These are phyloP conservation scores for Gossypium mustelinum DNA, from an alignment of 345 rosid species.

Conservation along the genomic window DNA sequence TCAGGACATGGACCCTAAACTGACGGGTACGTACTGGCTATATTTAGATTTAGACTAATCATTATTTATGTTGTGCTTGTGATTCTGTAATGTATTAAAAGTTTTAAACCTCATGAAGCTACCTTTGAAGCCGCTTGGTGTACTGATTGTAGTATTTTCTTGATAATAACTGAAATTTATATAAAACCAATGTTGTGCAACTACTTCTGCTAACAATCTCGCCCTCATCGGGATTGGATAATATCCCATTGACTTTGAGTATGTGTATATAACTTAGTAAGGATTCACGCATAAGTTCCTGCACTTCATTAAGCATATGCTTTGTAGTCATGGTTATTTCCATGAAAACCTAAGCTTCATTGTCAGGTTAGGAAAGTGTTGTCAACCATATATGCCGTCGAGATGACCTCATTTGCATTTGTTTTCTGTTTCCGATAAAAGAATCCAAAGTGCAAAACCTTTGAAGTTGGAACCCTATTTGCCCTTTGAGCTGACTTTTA, in stretches of 20 bases:
- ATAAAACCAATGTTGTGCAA: background rate
- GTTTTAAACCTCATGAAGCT: background rate
- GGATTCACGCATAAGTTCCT: background rate
- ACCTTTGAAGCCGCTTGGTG: background rate
- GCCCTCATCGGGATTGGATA: background rate
- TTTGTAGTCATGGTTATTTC: too few relatives aligned
- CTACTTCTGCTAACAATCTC: background rate
- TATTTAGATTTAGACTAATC: background rate
- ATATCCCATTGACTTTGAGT: background rate
- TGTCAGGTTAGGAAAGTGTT: too few relatives aligned
- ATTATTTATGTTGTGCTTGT: background rate
- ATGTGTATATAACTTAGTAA: background rate
- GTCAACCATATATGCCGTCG: background rate
- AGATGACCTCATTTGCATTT: background rate
- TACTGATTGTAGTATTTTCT: background rate
- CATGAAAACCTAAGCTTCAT: too few relatives aligned
- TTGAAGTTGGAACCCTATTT: background rate
- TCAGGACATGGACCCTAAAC: background rate
- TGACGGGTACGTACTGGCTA: constrained; percentile 14
- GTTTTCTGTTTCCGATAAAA: background rate
- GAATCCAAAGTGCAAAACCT: background rate
- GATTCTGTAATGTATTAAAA: background rate
- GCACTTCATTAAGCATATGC: background rate
- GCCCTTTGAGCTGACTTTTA: background rate
- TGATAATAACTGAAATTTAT: background rate